Conservation (phyloP, 129 eudicot genomes). For the Artemisia annua region DNA sequence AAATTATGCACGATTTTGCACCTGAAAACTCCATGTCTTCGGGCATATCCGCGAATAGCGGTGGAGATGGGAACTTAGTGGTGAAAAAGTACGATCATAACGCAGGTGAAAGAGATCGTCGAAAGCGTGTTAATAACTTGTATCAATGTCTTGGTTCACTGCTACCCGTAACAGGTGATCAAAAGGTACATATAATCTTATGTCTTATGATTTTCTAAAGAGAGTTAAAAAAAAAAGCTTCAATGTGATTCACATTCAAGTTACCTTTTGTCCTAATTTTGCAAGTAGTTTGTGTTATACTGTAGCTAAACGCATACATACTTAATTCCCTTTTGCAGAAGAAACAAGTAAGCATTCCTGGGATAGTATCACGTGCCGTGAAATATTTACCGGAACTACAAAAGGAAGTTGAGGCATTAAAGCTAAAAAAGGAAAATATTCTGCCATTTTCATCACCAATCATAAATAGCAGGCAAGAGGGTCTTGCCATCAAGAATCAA, state of each 20-base stretch:
- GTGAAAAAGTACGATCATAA: conserved; percentile 30
- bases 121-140: conserved; percentile 29
- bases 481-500: too few species aligned
- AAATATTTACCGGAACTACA: conserved; percentile 49
- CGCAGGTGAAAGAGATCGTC: conserved; percentile 37
- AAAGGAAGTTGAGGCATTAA: conserved; percentile 39
- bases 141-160: conserved; percentile 25
- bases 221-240: background rate
- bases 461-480: conserved; percentile 9
- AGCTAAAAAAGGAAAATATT: conserved; percentile 30
- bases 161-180: conserved; percentile 17
- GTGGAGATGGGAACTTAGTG: background rate
- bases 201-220: background rate
- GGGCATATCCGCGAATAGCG: conserved; percentile 1
- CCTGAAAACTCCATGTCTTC: conserved; percentile 20
- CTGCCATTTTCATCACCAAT: conserved; percentile 12
- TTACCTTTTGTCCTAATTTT: too few species aligned
- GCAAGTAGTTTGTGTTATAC: too few species aligned
- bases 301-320: too few species aligned
- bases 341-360: conserved; percentile 44
- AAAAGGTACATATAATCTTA: conserved; percentile 15
- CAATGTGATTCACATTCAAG: background rate
- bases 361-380: conserved; percentile 25
- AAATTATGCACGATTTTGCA: conserved; percentile 17
- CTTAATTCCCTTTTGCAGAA: conserved; percentile 14